Evolutionary conservation across 495 filamentous ascomycete species (phyloP), one percentile per base, ranked within the genome.

Genomic region (Trichodelitschia bisporula): DNA sequence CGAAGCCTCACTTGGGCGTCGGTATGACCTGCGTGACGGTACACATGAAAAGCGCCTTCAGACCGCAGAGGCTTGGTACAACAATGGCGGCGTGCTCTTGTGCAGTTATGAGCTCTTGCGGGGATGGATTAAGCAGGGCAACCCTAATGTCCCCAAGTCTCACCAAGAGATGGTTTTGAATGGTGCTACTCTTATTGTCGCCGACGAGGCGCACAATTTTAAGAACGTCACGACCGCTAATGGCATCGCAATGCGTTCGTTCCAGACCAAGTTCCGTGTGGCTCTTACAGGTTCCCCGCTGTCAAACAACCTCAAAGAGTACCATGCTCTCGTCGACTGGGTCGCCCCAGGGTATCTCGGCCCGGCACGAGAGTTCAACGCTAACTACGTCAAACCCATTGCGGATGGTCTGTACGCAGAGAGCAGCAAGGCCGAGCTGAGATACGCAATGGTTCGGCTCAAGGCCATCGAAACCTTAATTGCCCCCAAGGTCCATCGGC

Each of bases 261-360:
- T 93, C 37, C 56, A 45, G 29, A 72, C 82, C 0, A 64, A 49
- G 33, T 72, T 62, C 36, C 71, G 83, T 8, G 77, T 95, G 42
- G 84, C 79, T 2, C 51, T 92, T 36, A 90, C 84, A 0, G 83
- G 83, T 0, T 83, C 82, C 0, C 83, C 83, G 5, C 46, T 95
- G 12, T 67, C 72, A 0, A 95, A 90, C 41, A 73, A 75, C 20
- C 61, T 92, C 1, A 46, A 56, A 24, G 82, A 95, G 36, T 90
- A 90, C 41, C 78, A 69, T 40, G 47, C 70, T 4, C 74, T 91
- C 66, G 72, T 95, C 29, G 67, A 84, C 31, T 95, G 82, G 82
- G 68, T 86, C 19, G 65, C 77, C 3, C 74, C 78, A 2, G 63
- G 61, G 17, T 91, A 76, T 39, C 56, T 93, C 3, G 79, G 76